phyloP scores from a whole-genome alignment of 1,139 yeast genomes.

The Taiozyma sp. region DNA sequence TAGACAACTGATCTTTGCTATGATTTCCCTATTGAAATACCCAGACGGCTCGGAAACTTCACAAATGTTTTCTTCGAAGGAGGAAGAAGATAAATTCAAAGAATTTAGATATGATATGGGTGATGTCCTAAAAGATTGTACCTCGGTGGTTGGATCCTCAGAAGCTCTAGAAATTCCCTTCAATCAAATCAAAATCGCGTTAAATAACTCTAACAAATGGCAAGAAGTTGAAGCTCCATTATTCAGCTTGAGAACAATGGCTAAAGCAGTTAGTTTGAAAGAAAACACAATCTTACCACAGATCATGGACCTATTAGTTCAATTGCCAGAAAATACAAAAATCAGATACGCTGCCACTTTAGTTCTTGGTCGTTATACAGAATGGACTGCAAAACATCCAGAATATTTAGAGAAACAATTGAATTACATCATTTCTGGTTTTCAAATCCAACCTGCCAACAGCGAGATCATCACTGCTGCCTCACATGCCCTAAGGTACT shows the following conservation, averaged over 20 bases:
- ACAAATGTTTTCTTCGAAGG: conserved; percentile 34
- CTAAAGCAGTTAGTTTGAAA: conserved; percentile 72
- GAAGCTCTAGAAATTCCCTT: conserved; percentile 49
- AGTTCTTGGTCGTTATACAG: conserved; percentile 90
- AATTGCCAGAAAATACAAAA: conserved; percentile 81
- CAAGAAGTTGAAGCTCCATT: conserved; percentile 88
- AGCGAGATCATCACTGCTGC: conserved; percentile 77
- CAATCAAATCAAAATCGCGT: conserved; percentile 24
- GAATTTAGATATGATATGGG: conserved; percentile 97
- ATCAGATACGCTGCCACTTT: conserved; percentile 89
- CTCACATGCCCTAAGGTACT: conserved; percentile 89
- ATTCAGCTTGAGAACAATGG: conserved; percentile 91
- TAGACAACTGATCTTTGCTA: conserved; percentile 57
- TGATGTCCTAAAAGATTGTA: conserved; percentile 91
- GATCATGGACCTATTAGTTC: conserved; percentile 65
- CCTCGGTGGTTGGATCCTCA: conserved; percentile 80
- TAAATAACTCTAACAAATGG: conserved; percentile 45
- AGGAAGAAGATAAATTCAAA: conserved; percentile 88
- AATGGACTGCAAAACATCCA: conserved; percentile 89
- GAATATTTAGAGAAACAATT: conserved; percentile 78
- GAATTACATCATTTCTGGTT: conserved; percentile 79
- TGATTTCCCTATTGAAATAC: conserved; percentile 71
- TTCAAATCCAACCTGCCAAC: conserved; percentile 33
- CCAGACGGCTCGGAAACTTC: conserved; percentile 50
- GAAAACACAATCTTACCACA: conserved; percentile 74